Evolutionary conservation across 352 stramenopile genomes (phyloP).

Genomic region (Globisporangium irregulare): DNA sequence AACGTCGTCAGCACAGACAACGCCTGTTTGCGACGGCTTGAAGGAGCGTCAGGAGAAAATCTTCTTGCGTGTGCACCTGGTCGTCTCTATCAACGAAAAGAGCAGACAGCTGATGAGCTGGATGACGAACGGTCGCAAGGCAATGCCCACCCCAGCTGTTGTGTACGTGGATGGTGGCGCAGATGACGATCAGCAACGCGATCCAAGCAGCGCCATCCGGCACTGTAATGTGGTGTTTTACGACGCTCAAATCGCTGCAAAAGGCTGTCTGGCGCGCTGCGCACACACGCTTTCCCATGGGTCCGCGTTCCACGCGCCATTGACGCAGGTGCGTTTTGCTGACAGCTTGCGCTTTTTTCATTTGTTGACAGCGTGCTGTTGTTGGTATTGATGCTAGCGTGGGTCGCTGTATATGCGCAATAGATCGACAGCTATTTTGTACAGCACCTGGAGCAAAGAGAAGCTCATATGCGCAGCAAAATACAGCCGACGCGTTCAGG

Average conservation of each 20-base stretch:
- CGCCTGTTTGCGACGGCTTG: neutral
- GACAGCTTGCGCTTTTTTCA: neutral
- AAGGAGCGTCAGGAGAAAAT: neutral
- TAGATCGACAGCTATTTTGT: conserved; percentile 18
- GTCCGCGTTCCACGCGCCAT: conserved; percentile 11
- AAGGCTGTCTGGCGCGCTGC: conserved; percentile 14
- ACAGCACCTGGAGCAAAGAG: neutral
- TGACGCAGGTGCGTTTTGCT: conserved; percentile 8
- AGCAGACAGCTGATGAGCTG: neutral
- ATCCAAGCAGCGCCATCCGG: neutral
- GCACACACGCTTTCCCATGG: conserved; percentile 1
- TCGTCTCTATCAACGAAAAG: neutral
- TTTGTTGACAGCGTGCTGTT: neutral
- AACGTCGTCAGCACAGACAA: neutral
- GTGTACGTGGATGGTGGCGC: neutral
- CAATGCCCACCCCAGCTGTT: neutral
- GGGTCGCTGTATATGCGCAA: neutral
- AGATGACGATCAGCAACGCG: neutral
- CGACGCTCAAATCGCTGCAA: conserved; percentile 17
- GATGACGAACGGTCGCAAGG: neutral
- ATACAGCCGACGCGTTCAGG: neutral
- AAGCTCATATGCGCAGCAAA: neutral
- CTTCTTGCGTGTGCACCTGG: neutral
- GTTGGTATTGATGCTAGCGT: neutral
- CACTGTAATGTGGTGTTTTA: conserved; percentile 28